Evolutionary conservation across 345 rosid genomes (phyloP).

Genomic region (Erodium maritimum): DNA sequence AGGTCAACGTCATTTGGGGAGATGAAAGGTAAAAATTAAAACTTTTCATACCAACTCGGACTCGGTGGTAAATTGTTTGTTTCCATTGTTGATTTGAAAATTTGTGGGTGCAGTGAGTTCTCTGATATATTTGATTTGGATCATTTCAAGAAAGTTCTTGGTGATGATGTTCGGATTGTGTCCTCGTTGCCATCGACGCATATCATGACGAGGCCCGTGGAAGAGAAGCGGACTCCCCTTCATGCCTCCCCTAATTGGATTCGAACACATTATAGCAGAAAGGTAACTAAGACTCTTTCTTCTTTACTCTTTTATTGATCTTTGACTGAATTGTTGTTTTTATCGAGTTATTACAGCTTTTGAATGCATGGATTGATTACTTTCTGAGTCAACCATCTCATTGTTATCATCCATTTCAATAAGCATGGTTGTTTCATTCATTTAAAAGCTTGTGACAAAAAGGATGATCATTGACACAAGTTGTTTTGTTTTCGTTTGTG

Average conservation of each 20-base stretch:
- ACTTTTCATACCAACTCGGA: background rate
- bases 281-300: slow-evolving; percentile 37
- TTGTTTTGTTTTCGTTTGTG: slow-evolving; percentile 14
- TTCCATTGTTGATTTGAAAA: no score
- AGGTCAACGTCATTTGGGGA: slow-evolving; percentile 97
- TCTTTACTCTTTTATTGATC: background rate
- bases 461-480: background rate
- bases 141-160: slow-evolving; percentile 71
- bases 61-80: no score
- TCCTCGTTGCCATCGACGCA: slow-evolving; percentile 74
- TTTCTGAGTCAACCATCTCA: background rate
- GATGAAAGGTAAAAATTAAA: slow-evolving; percentile 76
- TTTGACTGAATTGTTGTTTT: background rate
- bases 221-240: slow-evolving; percentile 65
- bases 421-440: background rate
- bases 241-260: slow-evolving; percentile 87
- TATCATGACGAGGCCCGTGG: slow-evolving; percentile 74
- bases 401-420: background rate
- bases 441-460: background rate
- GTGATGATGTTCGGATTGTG: slow-evolving; percentile 67
- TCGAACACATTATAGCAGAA: slow-evolving; percentile 72
- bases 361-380: background rate
- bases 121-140: slow-evolving; percentile 88
- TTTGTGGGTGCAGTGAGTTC: slow-evolving; percentile 63
- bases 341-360: background rate